Percentiles rank a stretch among this genome's conserved stretches.
Conservation (phyloP, 768 basidiomycete species). For the Rhodotorula kratochvilovae region DNA sequence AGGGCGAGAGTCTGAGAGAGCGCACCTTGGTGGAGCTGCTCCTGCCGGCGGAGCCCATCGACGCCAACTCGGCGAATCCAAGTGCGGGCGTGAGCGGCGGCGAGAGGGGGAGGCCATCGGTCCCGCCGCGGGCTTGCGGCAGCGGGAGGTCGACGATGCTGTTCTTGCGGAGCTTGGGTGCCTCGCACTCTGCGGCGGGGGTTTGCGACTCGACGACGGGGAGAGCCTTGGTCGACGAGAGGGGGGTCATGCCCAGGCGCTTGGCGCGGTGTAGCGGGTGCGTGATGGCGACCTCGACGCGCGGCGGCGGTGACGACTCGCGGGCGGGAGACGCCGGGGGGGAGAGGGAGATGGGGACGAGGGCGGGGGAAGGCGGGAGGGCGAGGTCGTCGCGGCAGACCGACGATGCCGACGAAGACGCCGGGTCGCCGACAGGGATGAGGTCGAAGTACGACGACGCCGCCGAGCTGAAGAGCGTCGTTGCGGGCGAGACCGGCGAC, state of each 20-base stretch:
- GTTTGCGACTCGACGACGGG: background rate
- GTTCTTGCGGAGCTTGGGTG: background rate
- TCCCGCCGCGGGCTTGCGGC: background rate
- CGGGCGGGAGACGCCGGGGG: too few species aligned
- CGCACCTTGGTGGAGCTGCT: background rate
- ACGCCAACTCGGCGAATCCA: background rate
- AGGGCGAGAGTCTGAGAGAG: too few species aligned
- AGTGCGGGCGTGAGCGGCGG: background rate
- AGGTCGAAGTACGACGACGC: background rate
- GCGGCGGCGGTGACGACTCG: background rate
- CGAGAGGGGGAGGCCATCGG: background rate
- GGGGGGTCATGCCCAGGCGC: conserved; percentile 11
- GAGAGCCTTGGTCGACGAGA: background rate
- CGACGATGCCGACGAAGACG: background rate
- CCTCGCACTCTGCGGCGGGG: background rate
- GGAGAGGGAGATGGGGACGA: background rate
- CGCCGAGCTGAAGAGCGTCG: background rate
- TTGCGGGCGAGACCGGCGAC: background rate
- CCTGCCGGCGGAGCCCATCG: background rate
- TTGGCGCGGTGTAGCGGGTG: conserved; percentile 3
- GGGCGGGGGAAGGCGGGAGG: conserved; percentile 3
- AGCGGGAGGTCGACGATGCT: conserved; percentile 11
- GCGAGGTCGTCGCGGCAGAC: background rate
- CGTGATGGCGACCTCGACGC: background rate
- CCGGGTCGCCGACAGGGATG: background rate